Conservation (phyloP, 495 filamentous ascomycete genomes). For the Cryomyces minteri region DNA sequence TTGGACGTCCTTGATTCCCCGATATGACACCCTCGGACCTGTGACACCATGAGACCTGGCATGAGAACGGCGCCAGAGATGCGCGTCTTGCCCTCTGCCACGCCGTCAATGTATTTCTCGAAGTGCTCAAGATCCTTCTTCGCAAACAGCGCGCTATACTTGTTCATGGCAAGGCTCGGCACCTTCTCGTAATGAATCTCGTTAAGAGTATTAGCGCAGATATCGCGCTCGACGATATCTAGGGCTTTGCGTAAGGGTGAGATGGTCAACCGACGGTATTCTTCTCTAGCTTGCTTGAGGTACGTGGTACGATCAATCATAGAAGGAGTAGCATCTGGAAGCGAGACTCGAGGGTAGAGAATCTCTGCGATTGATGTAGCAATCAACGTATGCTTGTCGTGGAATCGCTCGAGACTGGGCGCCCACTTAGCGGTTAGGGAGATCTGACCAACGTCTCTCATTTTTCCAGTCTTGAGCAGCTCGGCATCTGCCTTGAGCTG, state of each 20-base stretch:
- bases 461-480: conserved; percentile 15
- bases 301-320: conserved; percentile 19
- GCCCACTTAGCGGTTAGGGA: conserved; percentile 33
- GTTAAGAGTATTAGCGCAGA: conserved; percentile 18
- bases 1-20: not conserved
- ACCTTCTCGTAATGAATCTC: conserved; percentile 29
- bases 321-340: not conserved
- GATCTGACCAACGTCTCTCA: conserved; percentile 17
- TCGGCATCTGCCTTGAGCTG: conserved; percentile 25
- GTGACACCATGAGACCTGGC: conserved; percentile 20
- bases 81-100: conserved; percentile 15
- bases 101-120: conserved; percentile 20
- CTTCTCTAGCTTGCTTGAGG: conserved; percentile 26
- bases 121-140: conserved; percentile 25
- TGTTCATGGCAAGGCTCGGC: conserved; percentile 29
- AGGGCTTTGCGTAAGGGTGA: conserved; percentile 25
- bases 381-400: conserved; percentile 30
- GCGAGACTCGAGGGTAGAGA: conserved; percentile 16
- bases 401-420: conserved; percentile 23
- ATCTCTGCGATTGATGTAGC: conserved; percentile 29
- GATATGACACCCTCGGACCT: not conserved
- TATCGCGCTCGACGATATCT: conserved; percentile 26
- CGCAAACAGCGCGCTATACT: conserved; percentile 23
- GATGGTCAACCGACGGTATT: conserved; percentile 19
- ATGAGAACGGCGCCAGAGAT: conserved; percentile 28